phyloP scores from a whole-genome alignment of 441 rosid species.

The Arabidopsis lyrata region DNA sequence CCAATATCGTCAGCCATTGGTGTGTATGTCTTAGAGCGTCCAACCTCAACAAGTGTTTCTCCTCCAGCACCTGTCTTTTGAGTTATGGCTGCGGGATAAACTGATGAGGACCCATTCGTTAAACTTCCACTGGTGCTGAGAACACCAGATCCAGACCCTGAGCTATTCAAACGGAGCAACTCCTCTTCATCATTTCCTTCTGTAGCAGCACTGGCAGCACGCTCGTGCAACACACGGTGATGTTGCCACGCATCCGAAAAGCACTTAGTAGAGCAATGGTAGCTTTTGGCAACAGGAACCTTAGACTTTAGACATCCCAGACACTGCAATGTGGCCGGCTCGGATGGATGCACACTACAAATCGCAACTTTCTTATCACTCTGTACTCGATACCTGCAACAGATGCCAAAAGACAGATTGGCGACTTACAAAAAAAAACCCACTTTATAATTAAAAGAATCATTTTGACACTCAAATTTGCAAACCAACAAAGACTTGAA shows the following conservation, averaged over 20 bases:
- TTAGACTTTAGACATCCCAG: conserved; percentile 48
- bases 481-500: not conserved
- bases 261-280: conserved; percentile 57
- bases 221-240: conserved; percentile 50
- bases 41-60: conserved; percentile 54
- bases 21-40: conserved; percentile 56
- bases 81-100: conserved; percentile 62
- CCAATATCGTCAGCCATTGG: conserved; percentile 56
- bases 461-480: not conserved
- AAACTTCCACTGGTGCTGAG: conserved; percentile 50
- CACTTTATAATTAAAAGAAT: not conserved
- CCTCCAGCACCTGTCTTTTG: conserved; percentile 47
- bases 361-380: conserved; percentile 44
- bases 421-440: not conserved
- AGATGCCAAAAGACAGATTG: not conserved
- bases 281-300: conserved; percentile 50
- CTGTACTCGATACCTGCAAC: conserved; percentile 56
- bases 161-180: conserved; percentile 41
- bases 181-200: conserved; percentile 43
- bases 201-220: conserved; percentile 45
- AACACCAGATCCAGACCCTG: conserved; percentile 47
- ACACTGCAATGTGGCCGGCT: conserved; percentile 60
- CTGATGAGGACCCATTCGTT: conserved; percentile 77
- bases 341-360: conserved; percentile 58
- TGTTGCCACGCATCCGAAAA: conserved; percentile 55